These are phyloP conservation scores for Hura crepitans DNA, from an alignment of 441 rosid genomes.

Conservation along the genomic window DNA sequence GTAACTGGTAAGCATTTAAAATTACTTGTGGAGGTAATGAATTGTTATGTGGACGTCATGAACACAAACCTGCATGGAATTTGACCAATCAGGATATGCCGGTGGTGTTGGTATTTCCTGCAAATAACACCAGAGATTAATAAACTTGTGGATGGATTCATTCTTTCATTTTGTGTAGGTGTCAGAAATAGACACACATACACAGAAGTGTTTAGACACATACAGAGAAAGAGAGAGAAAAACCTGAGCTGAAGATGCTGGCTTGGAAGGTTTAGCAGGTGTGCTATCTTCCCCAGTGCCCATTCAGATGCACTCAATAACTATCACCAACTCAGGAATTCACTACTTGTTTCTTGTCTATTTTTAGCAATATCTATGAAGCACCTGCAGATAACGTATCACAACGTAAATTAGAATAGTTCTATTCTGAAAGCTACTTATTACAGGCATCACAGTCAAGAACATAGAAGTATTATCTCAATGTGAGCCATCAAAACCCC, in stretches of 20 bases:
- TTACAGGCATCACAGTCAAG: not conserved
- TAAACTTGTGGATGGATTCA: not conserved
- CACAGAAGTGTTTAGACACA: too few species aligned
- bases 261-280: slow-evolving; percentile 64
- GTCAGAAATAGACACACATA: too few species aligned
- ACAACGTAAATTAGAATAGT: slow-evolving; percentile 16
- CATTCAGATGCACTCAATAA: slow-evolving; percentile 34
- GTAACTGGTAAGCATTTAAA: slow-evolving; percentile 24
- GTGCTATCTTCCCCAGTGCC: slow-evolving; percentile 77
- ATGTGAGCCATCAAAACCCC: not conserved
- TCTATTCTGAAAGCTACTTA: not conserved
- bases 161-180: too few species aligned
- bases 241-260: slow-evolving; percentile 73
- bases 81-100: slow-evolving; percentile 84
- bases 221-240: not conserved
- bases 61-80: slow-evolving; percentile 72
- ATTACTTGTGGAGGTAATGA: not conserved
- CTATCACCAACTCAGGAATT: slow-evolving; percentile 17
- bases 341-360: slow-evolving; percentile 12
- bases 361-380: slow-evolving; percentile 21
- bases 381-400: slow-evolving; percentile 26
- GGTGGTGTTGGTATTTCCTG: slow-evolving; percentile 75
- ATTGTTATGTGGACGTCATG: slow-evolving; percentile 7
- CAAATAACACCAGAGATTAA: slow-evolving; percentile 13
- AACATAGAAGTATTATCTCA: slow-evolving; percentile 13